Evolutionary conservation across 2,329 filamentous ascomycete genomes (phyloP).

Genomic region (Fusarium irregulare): DNA sequence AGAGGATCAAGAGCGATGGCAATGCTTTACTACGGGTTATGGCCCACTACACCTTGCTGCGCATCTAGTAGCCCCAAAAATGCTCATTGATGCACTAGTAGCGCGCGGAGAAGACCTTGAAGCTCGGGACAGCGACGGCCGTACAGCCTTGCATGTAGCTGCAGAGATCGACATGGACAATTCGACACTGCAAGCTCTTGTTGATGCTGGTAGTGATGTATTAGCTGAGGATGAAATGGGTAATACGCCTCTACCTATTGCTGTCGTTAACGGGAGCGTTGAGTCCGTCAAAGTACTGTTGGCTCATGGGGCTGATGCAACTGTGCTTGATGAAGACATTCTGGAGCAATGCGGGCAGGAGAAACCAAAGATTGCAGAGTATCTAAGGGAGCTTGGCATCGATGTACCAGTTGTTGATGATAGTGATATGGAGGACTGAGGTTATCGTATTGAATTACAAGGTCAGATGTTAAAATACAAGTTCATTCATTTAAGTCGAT

Average conservation of each 20-base stretch:
- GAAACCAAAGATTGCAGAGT: background rate
- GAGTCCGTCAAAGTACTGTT: constrained; percentile 8
- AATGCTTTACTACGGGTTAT: background rate
- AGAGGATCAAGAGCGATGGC: constrained; percentile 8
- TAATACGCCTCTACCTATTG: constrained; percentile 1
- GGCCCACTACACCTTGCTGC: constrained; percentile 16
- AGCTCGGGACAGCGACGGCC: background rate
- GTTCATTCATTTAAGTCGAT: too few relatives aligned
- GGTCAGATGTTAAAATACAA: too few relatives aligned
- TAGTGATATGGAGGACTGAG: background rate
- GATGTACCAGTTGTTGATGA: background rate
- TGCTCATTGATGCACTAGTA: background rate
- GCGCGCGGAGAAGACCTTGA: background rate
- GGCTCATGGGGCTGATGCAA: constrained; percentile 3
- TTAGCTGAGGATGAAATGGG: background rate
- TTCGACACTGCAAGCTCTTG: background rate
- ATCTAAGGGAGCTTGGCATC: background rate
- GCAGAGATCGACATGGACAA: background rate
- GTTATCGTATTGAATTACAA: too few relatives aligned
- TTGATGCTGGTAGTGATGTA: constrained; percentile 1
- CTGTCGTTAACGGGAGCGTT: background rate
- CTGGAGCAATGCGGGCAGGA: constrained; percentile 5
- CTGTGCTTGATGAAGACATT: background rate
- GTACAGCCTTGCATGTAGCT: constrained; percentile 14
- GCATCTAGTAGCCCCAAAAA: background rate